A percentile compares a stretch with the other conserved stretches of the same genome.
phyloP scores from a whole-genome alignment of 768 basidiomycete genomes.

The Collybia mongolica region DNA sequence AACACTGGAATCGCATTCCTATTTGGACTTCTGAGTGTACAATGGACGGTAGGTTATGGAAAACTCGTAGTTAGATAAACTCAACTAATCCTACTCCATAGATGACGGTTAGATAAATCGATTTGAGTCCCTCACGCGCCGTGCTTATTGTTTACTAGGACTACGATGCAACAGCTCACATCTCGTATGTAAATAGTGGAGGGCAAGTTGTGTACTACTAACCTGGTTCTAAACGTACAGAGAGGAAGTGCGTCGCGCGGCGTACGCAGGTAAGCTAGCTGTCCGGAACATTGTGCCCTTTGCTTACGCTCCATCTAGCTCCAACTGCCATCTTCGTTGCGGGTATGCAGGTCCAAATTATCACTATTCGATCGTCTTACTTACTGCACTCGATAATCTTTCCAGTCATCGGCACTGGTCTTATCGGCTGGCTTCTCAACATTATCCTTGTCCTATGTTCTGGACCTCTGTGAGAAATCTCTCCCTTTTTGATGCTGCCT shows the following conservation, averaged over 20 bases:
- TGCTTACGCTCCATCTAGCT: conserved; percentile 9
- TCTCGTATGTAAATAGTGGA: conserved; percentile 53
- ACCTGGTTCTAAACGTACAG: conserved; percentile 28
- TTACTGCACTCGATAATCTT: background rate
- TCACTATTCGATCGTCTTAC: background rate
- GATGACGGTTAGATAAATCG: conserved; percentile 52
- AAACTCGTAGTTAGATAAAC: background rate
- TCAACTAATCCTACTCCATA: conserved; percentile 14
- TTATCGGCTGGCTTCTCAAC: conserved; percentile 85
- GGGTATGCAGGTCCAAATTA: conserved; percentile 5
- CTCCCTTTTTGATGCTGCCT: background rate
- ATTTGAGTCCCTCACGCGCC: background rate
- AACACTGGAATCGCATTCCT: conserved; percentile 80
- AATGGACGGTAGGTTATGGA: conserved; percentile 75
- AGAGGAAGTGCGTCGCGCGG: conserved; percentile 79
- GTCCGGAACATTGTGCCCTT: background rate
- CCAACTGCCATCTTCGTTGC: conserved; percentile 29
- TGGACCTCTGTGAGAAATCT: conserved; percentile 63
- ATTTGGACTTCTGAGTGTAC: conserved; percentile 82
- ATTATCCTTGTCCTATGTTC: conserved; percentile 86
- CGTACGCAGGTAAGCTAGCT: conserved; percentile 58
- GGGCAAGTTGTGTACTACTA: conserved; percentile 3
- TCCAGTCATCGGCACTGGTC: conserved; percentile 68
- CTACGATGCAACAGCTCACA: conserved; percentile 81
- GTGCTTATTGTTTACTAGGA: conserved; percentile 40